Evolutionary conservation across 306 rosid genomes (phyloP), one percentile per base, ranked within the genome.

Genomic region (Amphicarpaea edgeworthii): DNA sequence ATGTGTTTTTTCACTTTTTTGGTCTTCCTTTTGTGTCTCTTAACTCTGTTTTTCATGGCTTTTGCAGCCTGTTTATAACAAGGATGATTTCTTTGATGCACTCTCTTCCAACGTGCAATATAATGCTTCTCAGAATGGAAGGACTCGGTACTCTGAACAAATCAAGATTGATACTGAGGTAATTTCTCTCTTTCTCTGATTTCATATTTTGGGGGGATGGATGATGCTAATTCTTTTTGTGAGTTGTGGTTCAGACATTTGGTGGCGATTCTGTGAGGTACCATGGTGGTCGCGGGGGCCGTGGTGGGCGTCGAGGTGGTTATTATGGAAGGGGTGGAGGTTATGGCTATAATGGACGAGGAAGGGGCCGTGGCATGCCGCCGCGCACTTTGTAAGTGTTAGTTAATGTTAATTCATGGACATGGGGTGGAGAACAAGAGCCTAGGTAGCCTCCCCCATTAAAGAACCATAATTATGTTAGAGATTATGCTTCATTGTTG

Each of bases 11-110:
- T 8, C 1, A 64, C 2, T 28, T 28, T 28, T 19, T 37, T 58
- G 5, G 59, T 55, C 70, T 58, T 43, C 32, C 50, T 19, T 43
- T 19, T 19, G 6, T 51, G 14, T 49, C 9, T 54, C 53, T 3
- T 28, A 77, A 77, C 61, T 74, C 17, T 26, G 37, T 59, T 62
- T 67, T 43, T 30, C 12, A 7, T 73, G 72, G 76, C 82, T 64
- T 82, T 15, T 45, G 3, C 80, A 87, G 83, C 49, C 87, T 45
- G 68, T 82, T 57, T 87, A 87, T 57, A 85, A 82, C 16, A 87
- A 82, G 82, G 90, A 84, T 51, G 88, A 87, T 57, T 87, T 87
- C 79, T 87, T 87, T 1, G 88, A 87, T 77, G 20, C 88, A 5
- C 58, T 87, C 38, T 87, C 90, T 42, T 79, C 77, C 79, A 83